Evolutionary conservation across 1,139 yeast genomes (phyloP).

Genomic region (Insectozyma bohioensis): DNA sequence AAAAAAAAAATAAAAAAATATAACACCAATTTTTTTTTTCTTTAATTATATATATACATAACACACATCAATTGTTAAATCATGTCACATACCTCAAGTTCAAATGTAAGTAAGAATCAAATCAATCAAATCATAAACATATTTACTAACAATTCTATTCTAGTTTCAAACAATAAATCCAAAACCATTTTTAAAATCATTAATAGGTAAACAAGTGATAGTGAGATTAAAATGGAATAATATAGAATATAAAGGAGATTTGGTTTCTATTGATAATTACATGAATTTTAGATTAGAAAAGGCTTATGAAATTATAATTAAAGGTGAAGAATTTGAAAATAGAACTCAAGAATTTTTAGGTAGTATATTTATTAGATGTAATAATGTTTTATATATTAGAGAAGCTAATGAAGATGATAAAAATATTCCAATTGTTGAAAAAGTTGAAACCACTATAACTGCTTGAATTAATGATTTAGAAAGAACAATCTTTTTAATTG

Average conservation of each 20-base stretch:
- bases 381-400: constrained; percentile 71
- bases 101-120: no score
- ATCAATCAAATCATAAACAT: constrained; percentile 1
- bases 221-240: constrained; percentile 92
- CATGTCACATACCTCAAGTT: no score
- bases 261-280: constrained; percentile 84
- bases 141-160: constrained; percentile 10
- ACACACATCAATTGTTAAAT: no score
- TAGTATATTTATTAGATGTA: constrained; percentile 84
- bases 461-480: no score
- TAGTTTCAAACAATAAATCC: constrained; percentile 83
- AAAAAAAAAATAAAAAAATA: constrained; percentile 5
- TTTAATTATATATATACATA: no score
- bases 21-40: no score
- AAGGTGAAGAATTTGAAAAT: constrained; percentile 24
- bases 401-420: constrained; percentile 19
- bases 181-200: constrained; percentile 80
- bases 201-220: constrained; percentile 67
- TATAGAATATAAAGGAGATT: constrained; percentile 84
- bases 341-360: constrained; percentile 62
- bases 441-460: background rate
- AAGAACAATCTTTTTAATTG: no score
- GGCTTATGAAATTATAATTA: constrained; percentile 62
- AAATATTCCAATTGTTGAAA: background rate
- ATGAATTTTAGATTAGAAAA: constrained; percentile 83